Conservation (phyloP, 176 grass and related monocot species). For the Zoysia japonica region DNA sequence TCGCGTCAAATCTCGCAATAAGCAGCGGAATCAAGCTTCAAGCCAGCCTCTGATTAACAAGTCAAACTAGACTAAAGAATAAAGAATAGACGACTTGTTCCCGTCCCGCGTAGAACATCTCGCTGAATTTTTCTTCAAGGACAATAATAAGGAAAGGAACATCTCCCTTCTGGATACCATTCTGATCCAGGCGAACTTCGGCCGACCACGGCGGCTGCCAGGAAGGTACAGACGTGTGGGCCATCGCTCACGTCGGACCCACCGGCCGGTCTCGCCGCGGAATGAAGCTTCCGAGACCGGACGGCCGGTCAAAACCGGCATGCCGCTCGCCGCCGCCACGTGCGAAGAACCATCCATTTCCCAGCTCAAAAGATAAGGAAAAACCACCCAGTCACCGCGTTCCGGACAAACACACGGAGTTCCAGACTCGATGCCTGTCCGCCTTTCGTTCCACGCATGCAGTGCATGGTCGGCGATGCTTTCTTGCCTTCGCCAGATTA, state of each 20-base stretch:
- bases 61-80: slow-evolving; percentile 13
- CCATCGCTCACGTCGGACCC: background rate
- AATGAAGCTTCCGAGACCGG: background rate
- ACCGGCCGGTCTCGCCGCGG: background rate
- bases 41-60: background rate
- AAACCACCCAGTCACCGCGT: slow-evolving; percentile 22
- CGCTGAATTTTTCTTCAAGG: too few species aligned
- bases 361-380: background rate
- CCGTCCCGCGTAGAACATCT: background rate
- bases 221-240: background rate
- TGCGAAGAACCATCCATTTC: background rate
- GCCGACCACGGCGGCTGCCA: background rate
- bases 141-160: background rate
- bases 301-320: slow-evolving; percentile 37
- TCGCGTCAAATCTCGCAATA: background rate
- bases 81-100: background rate
- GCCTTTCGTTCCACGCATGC: slow-evolving; percentile 1
- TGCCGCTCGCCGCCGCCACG: slow-evolving; percentile 22
- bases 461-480: slow-evolving; percentile 8
- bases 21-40: background rate
- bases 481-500: background rate
- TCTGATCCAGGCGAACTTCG: background rate
- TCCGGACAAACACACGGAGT: slow-evolving; percentile 6
- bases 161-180: background rate
- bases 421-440: background rate